Evolutionary conservation across 2,329 filamentous ascomycete species (phyloP).

Genomic region (Fusarium nodosum): DNA sequence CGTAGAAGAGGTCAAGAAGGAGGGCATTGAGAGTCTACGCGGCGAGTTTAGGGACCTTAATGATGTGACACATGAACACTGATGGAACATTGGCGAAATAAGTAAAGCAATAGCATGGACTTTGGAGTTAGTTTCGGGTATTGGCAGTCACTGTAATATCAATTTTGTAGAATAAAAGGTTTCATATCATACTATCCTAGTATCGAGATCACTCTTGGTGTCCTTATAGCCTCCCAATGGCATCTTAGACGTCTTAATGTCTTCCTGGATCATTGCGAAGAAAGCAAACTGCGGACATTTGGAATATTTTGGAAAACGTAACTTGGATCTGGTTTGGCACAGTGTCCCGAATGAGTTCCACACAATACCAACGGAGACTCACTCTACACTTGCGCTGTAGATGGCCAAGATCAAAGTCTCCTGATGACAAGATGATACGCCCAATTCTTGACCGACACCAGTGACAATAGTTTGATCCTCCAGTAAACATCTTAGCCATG

Average conservation of each 20-base stretch:
- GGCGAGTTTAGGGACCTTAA: slow-evolving; percentile 54
- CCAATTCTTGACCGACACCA: not conserved
- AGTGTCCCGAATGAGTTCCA: not conserved
- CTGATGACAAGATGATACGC: not conserved
- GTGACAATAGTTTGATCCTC: not conserved
- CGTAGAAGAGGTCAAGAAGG: slow-evolving; percentile 49
- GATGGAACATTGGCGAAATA: slow-evolving; percentile 8
- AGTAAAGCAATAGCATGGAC: slow-evolving; percentile 6
- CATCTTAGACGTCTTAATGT: not conserved
- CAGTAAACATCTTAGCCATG: not conserved
- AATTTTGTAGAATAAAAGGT: slow-evolving; percentile 24
- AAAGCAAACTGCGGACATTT: too few relatives aligned
- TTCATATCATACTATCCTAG: not conserved
- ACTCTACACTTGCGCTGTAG: not conserved
- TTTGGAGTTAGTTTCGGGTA: slow-evolving; percentile 29
- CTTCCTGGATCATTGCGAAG: too few relatives aligned
- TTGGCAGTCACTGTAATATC: slow-evolving; percentile 21
- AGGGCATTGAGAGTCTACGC: slow-evolving; percentile 50
- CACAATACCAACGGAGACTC: not conserved
- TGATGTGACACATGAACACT: slow-evolving; percentile 43
- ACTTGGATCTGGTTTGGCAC: too few relatives aligned
- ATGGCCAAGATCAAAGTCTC: not conserved
- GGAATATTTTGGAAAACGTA: too few relatives aligned
- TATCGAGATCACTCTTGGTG: not conserved
- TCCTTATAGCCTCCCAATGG: not conserved